phyloP scores from a whole-genome alignment of 768 basidiomycete genomes.

The Agrocybe pediades region DNA sequence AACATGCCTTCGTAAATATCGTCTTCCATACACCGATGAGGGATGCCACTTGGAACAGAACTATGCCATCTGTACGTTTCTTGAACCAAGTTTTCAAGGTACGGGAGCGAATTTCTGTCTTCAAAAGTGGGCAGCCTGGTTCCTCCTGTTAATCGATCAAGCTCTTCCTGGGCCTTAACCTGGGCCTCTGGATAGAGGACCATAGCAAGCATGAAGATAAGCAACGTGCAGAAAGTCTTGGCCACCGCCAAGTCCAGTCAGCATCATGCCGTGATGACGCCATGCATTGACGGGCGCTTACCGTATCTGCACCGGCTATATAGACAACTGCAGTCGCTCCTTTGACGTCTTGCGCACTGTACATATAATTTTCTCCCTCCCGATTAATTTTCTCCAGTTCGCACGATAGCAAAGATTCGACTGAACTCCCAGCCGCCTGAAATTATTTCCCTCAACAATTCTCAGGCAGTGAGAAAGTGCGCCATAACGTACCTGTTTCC shows the following conservation, averaged over 20 bases:
- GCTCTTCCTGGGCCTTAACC: conserved; percentile 27
- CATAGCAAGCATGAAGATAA: conserved; percentile 29
- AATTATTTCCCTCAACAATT: neutral
- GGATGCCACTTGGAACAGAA: conserved; percentile 20
- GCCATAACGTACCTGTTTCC: conserved; percentile 47
- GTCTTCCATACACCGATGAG: conserved; percentile 27
- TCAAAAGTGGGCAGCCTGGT: conserved; percentile 26
- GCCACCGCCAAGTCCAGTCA: neutral
- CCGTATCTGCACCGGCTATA: conserved; percentile 38
- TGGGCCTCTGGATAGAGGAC: conserved; percentile 26
- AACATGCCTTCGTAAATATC: conserved; percentile 14
- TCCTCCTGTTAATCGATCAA: conserved; percentile 26
- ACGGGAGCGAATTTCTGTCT: conserved; percentile 24
- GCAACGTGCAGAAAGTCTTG: too few relatives aligned
- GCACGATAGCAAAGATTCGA: neutral
- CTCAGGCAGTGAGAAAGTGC: neutral
- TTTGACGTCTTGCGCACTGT: conserved; percentile 19
- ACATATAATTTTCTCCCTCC: conserved; percentile 18
- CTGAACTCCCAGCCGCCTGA: neutral
- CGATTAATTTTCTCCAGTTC: conserved; percentile 2
- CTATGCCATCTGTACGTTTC: conserved; percentile 23
- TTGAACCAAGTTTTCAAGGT: conserved; percentile 25
- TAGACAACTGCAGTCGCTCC: conserved; percentile 31
- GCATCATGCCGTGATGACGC: neutral
- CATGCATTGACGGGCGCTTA: conserved; percentile 13